Percentiles rank a stretch among this genome's conserved stretches.
Evolutionary conservation across 2,329 filamentous ascomycete species (phyloP).

Genomic region (Penicillium decumbens): DNA sequence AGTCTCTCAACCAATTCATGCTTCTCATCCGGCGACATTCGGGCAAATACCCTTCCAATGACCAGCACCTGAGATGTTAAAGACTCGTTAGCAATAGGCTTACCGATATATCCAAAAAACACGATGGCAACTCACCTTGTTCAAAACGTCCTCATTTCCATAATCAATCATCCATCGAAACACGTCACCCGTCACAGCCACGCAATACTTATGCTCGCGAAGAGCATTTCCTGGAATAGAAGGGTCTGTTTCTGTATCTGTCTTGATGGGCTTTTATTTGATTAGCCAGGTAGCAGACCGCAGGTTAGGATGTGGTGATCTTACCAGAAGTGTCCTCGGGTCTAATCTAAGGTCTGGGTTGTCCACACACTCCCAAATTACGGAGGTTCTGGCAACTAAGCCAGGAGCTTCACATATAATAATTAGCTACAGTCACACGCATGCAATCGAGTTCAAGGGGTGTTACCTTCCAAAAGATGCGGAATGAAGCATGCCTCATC

Average conservation of each 20-base stretch:
- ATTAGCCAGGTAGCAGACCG: conserved; percentile 9
- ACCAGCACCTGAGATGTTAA: conserved; percentile 67
- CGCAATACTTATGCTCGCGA: conserved; percentile 76
- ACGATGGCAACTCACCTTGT: conserved; percentile 50
- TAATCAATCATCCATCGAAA: conserved; percentile 97
- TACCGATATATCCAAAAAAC: neutral
- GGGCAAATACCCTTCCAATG: conserved; percentile 85
- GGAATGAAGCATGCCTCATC: conserved; percentile 89
- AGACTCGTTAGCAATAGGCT: neutral
- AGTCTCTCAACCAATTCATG: conserved; percentile 96
- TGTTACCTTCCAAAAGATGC: conserved; percentile 68
- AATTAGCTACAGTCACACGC: conserved; percentile 8
- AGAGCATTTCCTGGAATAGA: conserved; percentile 81
- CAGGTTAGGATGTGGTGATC: neutral
- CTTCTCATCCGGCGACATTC: conserved; percentile 99
- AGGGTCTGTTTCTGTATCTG: conserved; percentile 66
- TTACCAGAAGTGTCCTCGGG: conserved; percentile 66
- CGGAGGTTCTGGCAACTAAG: conserved; percentile 65
- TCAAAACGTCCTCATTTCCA: conserved; percentile 72
- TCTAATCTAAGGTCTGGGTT: conserved; percentile 74
- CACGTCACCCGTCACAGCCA: conserved; percentile 87
- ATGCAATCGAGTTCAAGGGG: neutral
- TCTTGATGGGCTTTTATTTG: conserved; percentile 61
- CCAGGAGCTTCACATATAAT: conserved; percentile 53
- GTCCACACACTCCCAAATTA: conserved; percentile 95